These are phyloP conservation scores for Talaromyces funiculosus DNA, from an alignment of 2,329 filamentous ascomycete species.

Conservation along the genomic window DNA sequence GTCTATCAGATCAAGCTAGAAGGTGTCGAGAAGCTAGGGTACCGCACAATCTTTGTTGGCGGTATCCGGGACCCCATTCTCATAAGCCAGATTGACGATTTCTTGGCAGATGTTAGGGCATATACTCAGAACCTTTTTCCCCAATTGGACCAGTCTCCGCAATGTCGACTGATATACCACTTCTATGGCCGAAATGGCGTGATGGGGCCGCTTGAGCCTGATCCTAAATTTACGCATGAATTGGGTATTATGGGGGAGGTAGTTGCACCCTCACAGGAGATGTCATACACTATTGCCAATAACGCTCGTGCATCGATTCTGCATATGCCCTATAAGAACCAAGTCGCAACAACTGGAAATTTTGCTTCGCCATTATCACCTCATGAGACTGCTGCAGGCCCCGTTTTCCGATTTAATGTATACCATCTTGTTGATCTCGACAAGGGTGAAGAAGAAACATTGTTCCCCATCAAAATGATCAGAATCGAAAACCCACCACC, in stretches of 20 bases:
- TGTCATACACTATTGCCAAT: constrained; percentile 41
- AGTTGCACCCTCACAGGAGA: constrained; percentile 41
- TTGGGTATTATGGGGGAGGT: constrained; percentile 47
- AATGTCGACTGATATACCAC: constrained; percentile 42
- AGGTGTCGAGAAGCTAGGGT: constrained; percentile 40
- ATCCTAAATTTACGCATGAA: constrained; percentile 25
- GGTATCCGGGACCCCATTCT: constrained; percentile 45
- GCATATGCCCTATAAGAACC: constrained; percentile 46
- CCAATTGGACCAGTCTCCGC: constrained; percentile 16
- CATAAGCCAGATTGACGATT: constrained; percentile 36
- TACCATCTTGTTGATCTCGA: constrained; percentile 9
- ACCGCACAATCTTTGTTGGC: constrained; percentile 44
- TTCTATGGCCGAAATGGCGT: constrained; percentile 41
- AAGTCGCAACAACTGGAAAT: constrained; percentile 51
- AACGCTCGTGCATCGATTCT: constrained; percentile 39
- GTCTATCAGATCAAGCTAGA: constrained; percentile 49
- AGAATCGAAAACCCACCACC: neutral
- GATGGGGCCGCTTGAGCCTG: constrained; percentile 28
- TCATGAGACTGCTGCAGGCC: constrained; percentile 33
- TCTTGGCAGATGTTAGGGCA: constrained; percentile 29
- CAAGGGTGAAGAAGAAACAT: constrained; percentile 7
- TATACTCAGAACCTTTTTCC: constrained; percentile 19
- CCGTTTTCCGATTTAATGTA: constrained; percentile 3
- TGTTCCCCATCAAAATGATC: neutral
- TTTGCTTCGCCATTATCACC: constrained; percentile 44